These are phyloP conservation scores for Suhomyces vadensis DNA, from an alignment of 805 yeast genomes.

Conservation along the genomic window DNA sequence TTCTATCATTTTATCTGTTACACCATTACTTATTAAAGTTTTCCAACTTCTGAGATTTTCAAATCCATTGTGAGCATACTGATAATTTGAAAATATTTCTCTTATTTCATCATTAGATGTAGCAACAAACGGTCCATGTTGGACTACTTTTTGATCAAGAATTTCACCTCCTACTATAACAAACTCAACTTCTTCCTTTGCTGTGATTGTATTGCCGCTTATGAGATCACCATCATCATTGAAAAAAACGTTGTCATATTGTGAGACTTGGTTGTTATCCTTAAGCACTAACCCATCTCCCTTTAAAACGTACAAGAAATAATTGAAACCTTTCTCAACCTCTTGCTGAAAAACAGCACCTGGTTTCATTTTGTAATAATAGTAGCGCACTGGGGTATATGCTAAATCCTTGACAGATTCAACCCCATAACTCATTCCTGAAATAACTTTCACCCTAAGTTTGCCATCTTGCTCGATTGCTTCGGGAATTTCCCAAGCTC, in stretches of 20 bases:
- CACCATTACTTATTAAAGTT: conserved; percentile 46
- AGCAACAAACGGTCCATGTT: conserved; percentile 91
- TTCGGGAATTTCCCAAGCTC: conserved; percentile 67
- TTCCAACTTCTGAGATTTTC: conserved; percentile 65
- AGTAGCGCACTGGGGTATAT: conserved; percentile 76
- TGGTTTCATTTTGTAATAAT: conserved; percentile 62
- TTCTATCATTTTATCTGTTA: conserved; percentile 42
- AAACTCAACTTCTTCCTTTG: conserved; percentile 50
- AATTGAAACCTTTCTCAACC: conserved; percentile 61
- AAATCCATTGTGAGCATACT: conserved; percentile 65
- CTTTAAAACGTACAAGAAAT: conserved; percentile 64
- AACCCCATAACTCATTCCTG: conserved; percentile 75
- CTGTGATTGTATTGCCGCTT: too few relatives aligned
- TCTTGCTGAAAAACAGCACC: conserved; percentile 66
- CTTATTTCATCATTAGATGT: conserved; percentile 64
- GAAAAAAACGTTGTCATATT: conserved; percentile 60
- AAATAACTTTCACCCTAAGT: conserved; percentile 66
- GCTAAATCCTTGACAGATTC: conserved; percentile 73
- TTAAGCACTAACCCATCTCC: conserved; percentile 53
- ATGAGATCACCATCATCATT: conserved; percentile 73
- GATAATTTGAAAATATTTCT: conserved; percentile 73
- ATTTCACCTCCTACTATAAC: conserved; percentile 76
- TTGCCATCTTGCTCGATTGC: conserved; percentile 63
- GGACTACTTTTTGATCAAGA: conserved; percentile 73
- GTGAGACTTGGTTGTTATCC: conserved; percentile 27